Base-by-base conservation (phyloP, 2,329 filamentous ascomycete species). In the Trichophyton mentagrophytes region DNA sequence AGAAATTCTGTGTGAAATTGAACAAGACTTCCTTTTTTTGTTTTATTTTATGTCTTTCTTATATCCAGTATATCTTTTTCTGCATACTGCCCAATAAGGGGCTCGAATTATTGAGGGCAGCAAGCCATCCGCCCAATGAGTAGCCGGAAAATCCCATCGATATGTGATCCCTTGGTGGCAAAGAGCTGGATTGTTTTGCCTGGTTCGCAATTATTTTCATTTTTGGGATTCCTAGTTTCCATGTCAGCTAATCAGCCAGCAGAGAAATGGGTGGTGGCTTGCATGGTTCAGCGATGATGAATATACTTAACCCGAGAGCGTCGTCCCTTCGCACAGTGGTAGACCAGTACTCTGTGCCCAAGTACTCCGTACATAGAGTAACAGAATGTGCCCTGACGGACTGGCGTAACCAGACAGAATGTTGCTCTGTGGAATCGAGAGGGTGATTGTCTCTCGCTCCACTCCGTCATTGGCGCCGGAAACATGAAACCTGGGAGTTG, bases 251-350 rank as follows among this genome's bases (percentile, higher is more conserved):
- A 55, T 55, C 51, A 55, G 51, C 13, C 17, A 15, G 51, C 9
- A 38, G n/a, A 55, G 27, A 55, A 55, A 38, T 36, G 30, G n/a
- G 51, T 55, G 30, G 51, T 55, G 51, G 51, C 51, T 55, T 55
- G 51, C 51, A 55, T 33, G 51, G 30, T 36, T 55, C 27, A 17
- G 27, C 51, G 51, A 27, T 17, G 11, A 30, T 17, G 11, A 30
- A 33, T 36, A 20, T 38, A 17, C 17, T 17, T 17, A 55, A 36
- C 15, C 4, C 1, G 22, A 25, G 25, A 13, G 33, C 33, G 33
- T 38, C 33, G 33, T 38, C 33, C 33, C 33, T 11, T 38, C 11
- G 11, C 33, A 38, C 33, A 13, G 33, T 9, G 9, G 9, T 3
- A 36, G 9, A 11, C 9, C 33, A 11, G 13, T 17, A 27, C 27